Base-by-base conservation (phyloP, 2,329 filamentous ascomycete genomes). In the Amesomyces nigricolor region DNA sequence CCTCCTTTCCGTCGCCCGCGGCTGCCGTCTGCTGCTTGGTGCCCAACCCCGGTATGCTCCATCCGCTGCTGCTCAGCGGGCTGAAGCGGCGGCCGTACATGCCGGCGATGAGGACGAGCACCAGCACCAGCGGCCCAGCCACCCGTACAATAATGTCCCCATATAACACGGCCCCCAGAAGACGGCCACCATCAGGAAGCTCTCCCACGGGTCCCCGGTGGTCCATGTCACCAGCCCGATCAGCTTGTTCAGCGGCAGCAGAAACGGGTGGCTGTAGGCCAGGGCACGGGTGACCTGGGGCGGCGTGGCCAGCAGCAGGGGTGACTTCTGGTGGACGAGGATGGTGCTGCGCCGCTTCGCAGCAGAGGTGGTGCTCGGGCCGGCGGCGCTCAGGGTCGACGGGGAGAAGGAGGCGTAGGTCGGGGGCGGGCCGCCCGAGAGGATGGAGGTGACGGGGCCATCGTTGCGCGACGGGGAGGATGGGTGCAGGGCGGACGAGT, bases 301-400 rank as follows among this genome's bases (percentile, higher is more conserved):
- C 43, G 94, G 94, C 9, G 94, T 99, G 14, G 92, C 91, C 57
- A 95, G 86, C 16, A 99, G 80, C 45, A 99, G 74, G 10, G 94
- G 94, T 14, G 90, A 96, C 73, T 97, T 99, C 71, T 96, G 92
- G 72, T 97, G 91, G 17, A 99, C 91, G 63, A 97, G 84, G 64
- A 99, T 91, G 55, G 90, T 95, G 16, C 90, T 95, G 45, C 89
- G 85, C 59, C 92, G 87, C 67, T 88, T 87, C 42, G 84, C 83
- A 38, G 84, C 81, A 10, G 81, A 78, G 32, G 80, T 75, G 56
- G 78, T 74, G 53, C 76, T 77, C 46, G 86, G 78, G 5, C 84
- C 80, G 38, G 81, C 80, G 54, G 86, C 82, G 44, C 84, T 86
- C 62, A 91, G 81, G 19, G 87, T 89, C 19, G 86, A 81, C 32